phyloP scores from a whole-genome alignment of 2,329 filamentous ascomycete species.

The Xylariaceae sp. region DNA sequence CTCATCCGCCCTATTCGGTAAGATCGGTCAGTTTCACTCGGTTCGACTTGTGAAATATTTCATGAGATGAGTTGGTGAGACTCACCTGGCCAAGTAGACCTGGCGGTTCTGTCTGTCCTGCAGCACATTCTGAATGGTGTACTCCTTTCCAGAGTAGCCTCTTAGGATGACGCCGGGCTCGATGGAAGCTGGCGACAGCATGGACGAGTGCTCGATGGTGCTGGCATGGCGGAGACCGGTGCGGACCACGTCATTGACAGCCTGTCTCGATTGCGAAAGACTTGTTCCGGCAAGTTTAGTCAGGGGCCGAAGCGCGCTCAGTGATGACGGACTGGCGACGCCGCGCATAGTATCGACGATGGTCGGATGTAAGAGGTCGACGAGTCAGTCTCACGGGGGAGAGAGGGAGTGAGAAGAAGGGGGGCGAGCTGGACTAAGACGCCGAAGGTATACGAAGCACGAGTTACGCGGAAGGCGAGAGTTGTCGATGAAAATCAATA shows the following conservation, averaged over 20 bases:
- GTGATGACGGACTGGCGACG: slow-evolving; percentile 26
- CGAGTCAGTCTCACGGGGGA: not conserved
- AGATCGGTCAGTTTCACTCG: not conserved
- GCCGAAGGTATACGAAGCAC: no score
- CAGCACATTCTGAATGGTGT: slow-evolving; percentile 32
- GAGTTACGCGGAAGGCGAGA: no score
- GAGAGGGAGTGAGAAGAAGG: not conserved
- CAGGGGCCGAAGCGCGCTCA: slow-evolving; percentile 29
- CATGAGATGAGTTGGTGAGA: not conserved
- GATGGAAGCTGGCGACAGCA: slow-evolving; percentile 19
- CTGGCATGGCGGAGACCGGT: slow-evolving; percentile 25
- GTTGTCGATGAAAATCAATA: no score
- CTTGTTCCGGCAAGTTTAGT: slow-evolving; percentile 23
- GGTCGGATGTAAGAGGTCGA: not conserved
- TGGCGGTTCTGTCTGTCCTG: slow-evolving; percentile 34
- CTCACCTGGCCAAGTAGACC: slow-evolving; percentile 34
- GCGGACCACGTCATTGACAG: slow-evolving; percentile 14
- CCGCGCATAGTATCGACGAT: slow-evolving; percentile 26
- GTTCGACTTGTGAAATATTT: no score
- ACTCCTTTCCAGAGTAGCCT: slow-evolving; percentile 32
- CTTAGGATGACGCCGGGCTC: slow-evolving; percentile 30
- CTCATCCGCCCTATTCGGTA: slow-evolving; percentile 27
- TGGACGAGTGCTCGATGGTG: slow-evolving; percentile 23
- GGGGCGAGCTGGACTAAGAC: not conserved
- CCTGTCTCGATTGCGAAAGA: slow-evolving; percentile 25